phyloP scores from a whole-genome alignment of 495 filamentous ascomycete genomes.

The Xanthoparmelia taractica region DNA sequence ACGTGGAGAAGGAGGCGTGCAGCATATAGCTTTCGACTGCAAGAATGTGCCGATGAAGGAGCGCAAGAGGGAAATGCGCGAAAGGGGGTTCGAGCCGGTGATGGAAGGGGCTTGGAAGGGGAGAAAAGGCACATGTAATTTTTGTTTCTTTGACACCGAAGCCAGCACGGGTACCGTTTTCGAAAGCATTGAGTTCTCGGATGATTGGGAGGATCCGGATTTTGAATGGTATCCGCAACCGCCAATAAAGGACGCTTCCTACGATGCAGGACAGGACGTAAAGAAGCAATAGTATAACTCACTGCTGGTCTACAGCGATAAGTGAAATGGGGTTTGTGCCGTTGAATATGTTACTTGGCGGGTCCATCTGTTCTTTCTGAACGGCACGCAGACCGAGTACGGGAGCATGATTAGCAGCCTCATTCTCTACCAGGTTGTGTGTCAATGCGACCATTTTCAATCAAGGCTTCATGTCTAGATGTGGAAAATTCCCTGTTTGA shows the following conservation, averaged over 20 bases:
- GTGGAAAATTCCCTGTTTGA: too few relatives aligned
- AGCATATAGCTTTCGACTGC: background rate
- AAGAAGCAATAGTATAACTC: background rate
- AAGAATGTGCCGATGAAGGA: background rate
- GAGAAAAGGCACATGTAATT: background rate
- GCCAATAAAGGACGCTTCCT: background rate
- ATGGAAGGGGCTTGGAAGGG: background rate
- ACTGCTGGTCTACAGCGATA: too few relatives aligned
- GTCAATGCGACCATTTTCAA: too few relatives aligned
- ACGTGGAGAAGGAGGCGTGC: background rate
- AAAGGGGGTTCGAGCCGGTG: background rate
- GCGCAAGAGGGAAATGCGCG: background rate
- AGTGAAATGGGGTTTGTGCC: too few relatives aligned
- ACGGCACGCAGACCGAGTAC: too few relatives aligned
- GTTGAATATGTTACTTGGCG: too few relatives aligned
- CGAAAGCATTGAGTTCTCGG: slow-evolving; percentile 8
- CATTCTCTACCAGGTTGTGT: too few relatives aligned
- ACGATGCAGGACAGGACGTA: background rate
- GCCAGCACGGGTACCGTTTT: background rate
- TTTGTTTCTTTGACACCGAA: background rate
- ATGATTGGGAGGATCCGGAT: slow-evolving; percentile 13
- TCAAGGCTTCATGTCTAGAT: too few relatives aligned
- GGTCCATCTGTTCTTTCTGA: too few relatives aligned
- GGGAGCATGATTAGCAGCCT: too few relatives aligned
- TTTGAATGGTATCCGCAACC: background rate